Conservation (phyloP, 2,329 filamentous ascomycete species). For the Lachnellula cervina region DNA sequence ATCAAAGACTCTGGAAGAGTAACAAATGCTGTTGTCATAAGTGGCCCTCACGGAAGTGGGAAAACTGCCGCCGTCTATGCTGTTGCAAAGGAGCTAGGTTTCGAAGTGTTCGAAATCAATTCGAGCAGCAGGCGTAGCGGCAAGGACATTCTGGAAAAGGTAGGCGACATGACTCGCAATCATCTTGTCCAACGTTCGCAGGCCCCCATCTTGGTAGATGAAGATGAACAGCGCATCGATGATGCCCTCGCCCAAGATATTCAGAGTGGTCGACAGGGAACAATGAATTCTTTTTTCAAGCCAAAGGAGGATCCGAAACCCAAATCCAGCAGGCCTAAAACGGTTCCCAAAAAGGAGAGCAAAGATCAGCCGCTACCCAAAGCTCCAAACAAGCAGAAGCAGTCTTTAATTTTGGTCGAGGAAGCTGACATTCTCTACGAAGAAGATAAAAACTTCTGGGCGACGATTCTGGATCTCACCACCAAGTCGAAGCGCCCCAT, state of each 20-base stretch:
- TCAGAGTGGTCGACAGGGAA: conserved; percentile 68
- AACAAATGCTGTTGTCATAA: conserved; percentile 78
- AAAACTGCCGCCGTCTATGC: conserved; percentile 93
- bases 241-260: conserved; percentile 52
- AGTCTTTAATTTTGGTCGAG: conserved; percentile 89
- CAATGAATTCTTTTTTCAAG: conserved; percentile 78
- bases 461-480: conserved; percentile 72
- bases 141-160: conserved; percentile 83
- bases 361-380: conserved; percentile 8
- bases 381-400: conserved; percentile 58
- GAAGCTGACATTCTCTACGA: conserved; percentile 93
- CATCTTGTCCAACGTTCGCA: conserved; percentile 68
- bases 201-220: conserved; percentile 29
- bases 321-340: conserved; percentile 25
- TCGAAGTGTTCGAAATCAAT: conserved; percentile 94
- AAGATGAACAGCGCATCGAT: conserved; percentile 31
- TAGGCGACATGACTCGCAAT: conserved; percentile 96
- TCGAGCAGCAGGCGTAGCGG: conserved; percentile 76
- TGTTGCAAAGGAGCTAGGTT: conserved; percentile 83
- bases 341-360: conserved; percentile 22
- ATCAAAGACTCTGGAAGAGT: conserved; percentile 45
- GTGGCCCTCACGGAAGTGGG: conserved; percentile 82
- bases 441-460: conserved; percentile 94
- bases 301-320: conserved; percentile 36
- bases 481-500: conserved; percentile 83